Base-by-base conservation (phyloP, 257 asterid genomes). In the Salvia hispanica region DNA sequence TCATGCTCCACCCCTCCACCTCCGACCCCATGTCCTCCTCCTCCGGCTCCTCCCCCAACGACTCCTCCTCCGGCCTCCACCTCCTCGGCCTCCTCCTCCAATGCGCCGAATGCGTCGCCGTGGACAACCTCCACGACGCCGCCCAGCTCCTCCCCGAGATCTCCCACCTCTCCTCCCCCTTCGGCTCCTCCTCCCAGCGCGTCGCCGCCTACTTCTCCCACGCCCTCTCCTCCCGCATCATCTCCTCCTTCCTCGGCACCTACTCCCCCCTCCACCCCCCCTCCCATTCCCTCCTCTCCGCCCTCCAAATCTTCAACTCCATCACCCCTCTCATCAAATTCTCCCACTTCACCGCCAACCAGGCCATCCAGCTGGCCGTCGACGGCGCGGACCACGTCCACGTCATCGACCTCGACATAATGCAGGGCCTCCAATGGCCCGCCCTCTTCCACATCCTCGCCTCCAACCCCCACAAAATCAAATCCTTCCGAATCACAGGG, bases 361-460 rank as follows among this genome's bases (percentile, higher is more conserved):
- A 92, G 25, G 98, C 98, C 44, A 92, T 92, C 60, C 93, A 80
- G 73, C 90, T 80, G 11, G 95, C 93, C 4, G 78, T 88, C 31
- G 93, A 86, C 76, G 86, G 90, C 48, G 88, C 82, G 81, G 97
- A 92, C 56, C 88, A 82, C 69, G 95, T 90, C 76, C 98, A 92
- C 84, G 78, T 92, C 78, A 89, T 92, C 85, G 98, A 91, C 71
- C 90, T 91, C 62, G 96, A 92, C 81, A 83, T 92, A 68, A 92
- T 92, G 97, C 98, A 90, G 74, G 98, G 98, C 11, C 98, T 92
- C 67, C 97, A 92, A 31, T 92, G 98, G 98, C 98, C 98, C 0
- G 97, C 96, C 39, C 76, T 90, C 63, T 90, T 90, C 79, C 94
- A 90, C 80, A 90, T 90, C 71, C 80, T 90, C 56, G 89, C 95